Base-by-base conservation (phyloP, 768 basidiomycete species). In the Tulasnella sp. region DNA sequence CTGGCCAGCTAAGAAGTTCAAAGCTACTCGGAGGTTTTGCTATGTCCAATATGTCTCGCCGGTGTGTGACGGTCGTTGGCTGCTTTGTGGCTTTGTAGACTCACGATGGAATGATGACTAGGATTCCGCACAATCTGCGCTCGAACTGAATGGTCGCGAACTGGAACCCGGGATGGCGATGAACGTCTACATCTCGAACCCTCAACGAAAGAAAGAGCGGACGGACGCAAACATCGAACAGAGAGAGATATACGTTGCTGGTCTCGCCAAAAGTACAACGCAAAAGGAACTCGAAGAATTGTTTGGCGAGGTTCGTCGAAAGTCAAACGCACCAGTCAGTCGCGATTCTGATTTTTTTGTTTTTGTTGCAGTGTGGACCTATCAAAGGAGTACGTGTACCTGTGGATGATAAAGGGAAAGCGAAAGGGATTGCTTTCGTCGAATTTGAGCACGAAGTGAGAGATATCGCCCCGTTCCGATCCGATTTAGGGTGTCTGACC, bases 1-100 rank as follows among this genome's bases (percentile, higher is more conserved):
- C 37, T 98, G 96, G 96, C 97, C 97, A 5, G 95, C 94, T 81
- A 95, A 95, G 78, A 97, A 97, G 78, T 95, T 94, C 84, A 96
- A 95, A 80, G 88, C 82, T 72, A 90, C 91, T 1, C 83, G 97
- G 40, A 86, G 97, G 52, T 98, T 99, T 79, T 95, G 93, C 77
- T 99, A 98, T 79, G 83, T 99, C 1, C 97, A 98, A 74, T 98
- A 87, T 78, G 89, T 89, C 1, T 88, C 88, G 22, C 92, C 93
- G 0, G 95, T 94, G 72, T 67, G 90, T 82, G 1, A 32, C 16
- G 40, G 44, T n/a, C 34, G n/a, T 65, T 37, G 4, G 11, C 47
- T 17, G 34, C n/a, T 12, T 29, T 1, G 32, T 63, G n/a, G 12
- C 19, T 8, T 3, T 7, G 5, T 62, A 19, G 36, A 41, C 3